Percentiles rank a stretch among this genome's conserved stretches.
phyloP scores from a whole-genome alignment of 306 rosid genomes.

The Begonia peltatifolia region DNA sequence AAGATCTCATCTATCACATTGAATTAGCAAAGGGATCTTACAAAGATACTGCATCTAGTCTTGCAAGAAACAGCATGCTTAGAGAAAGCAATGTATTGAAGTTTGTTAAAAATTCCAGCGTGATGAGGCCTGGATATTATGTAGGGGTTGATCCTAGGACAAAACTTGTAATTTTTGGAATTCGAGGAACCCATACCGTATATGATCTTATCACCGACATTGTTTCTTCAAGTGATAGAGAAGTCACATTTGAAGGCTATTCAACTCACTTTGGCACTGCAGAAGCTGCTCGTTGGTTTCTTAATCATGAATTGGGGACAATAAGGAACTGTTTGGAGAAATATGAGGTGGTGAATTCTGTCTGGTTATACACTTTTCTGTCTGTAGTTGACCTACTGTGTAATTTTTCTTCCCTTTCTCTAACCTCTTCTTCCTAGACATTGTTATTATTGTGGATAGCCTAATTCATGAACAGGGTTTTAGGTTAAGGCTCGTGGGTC shows the following conservation, averaged over 20 bases:
- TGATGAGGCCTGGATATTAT: constrained; percentile 92
- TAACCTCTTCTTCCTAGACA: background rate
- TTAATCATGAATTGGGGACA: constrained; percentile 52
- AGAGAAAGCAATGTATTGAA: constrained; percentile 73
- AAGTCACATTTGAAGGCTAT: constrained; percentile 78
- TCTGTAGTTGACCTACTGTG: constrained; percentile 2
- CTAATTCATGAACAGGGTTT: constrained; percentile 75
- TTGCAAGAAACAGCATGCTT: constrained; percentile 80
- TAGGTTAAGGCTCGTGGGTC: constrained; percentile 90
- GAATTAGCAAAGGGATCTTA: constrained; percentile 82
- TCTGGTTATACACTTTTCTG: constrained; percentile 3
- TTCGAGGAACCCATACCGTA: constrained; percentile 85
- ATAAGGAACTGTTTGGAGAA: constrained; percentile 55
- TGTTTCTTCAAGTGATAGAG: constrained; percentile 52
- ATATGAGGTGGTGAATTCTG: constrained; percentile 47
- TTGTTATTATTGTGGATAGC: constrained; percentile 14
- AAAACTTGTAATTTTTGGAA: constrained; percentile 72
- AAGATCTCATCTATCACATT: constrained; percentile 69
- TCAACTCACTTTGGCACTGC: constrained; percentile 86
- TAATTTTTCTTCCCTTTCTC: constrained; percentile 5
- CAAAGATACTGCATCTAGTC: constrained; percentile 39
- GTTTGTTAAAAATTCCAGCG: constrained; percentile 57
- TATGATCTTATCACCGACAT: constrained; percentile 88
- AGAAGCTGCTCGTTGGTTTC: constrained; percentile 95
- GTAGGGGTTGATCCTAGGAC: constrained; percentile 63